These are phyloP conservation scores for Lyophyllum shimeji DNA, from an alignment of 768 basidiomycete species.

Conservation along the genomic window DNA sequence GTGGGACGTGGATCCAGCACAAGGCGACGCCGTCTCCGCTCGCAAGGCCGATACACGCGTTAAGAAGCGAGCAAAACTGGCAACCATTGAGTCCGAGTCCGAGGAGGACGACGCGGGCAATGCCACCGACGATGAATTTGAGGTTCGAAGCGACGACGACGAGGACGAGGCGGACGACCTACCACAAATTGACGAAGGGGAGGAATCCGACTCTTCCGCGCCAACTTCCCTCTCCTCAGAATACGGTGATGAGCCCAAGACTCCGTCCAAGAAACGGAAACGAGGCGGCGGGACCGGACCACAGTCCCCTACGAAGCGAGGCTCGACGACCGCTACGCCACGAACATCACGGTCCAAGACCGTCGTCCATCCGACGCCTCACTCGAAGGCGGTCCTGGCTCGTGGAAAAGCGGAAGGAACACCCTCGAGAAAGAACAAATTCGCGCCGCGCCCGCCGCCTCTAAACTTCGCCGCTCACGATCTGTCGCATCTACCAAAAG, in stretches of 20 bases:
- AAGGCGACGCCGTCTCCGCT: slow-evolving; percentile 9
- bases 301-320: slow-evolving; percentile 24
- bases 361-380: slow-evolving; percentile 67
- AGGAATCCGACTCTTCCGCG: slow-evolving; percentile 28
- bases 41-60: slow-evolving; percentile 10
- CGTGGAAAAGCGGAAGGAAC: slow-evolving; percentile 27
- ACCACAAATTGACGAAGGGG: slow-evolving; percentile 12
- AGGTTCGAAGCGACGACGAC: slow-evolving; percentile 15
- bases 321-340: slow-evolving; percentile 24
- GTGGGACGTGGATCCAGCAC: slow-evolving; percentile 45
- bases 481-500: slow-evolving; percentile 57
- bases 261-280: slow-evolving; percentile 57
- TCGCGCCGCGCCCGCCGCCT: slow-evolving; percentile 26
- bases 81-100: slow-evolving; percentile 20
- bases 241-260: slow-evolving; percentile 42
- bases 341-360: slow-evolving; percentile 34
- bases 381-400: slow-evolving; percentile 67
- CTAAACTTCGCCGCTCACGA: slow-evolving; percentile 31
- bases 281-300: slow-evolving; percentile 18
- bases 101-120: slow-evolving; percentile 28
- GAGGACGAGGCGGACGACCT: slow-evolving; percentile 20
- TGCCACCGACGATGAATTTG: slow-evolving; percentile 26
- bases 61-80: slow-evolving; percentile 18
- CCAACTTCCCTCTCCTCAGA: slow-evolving; percentile 26
- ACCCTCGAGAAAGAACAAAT: slow-evolving; percentile 23